Conservation (phyloP, 78 protist species). For the Guillardia theta region DNA sequence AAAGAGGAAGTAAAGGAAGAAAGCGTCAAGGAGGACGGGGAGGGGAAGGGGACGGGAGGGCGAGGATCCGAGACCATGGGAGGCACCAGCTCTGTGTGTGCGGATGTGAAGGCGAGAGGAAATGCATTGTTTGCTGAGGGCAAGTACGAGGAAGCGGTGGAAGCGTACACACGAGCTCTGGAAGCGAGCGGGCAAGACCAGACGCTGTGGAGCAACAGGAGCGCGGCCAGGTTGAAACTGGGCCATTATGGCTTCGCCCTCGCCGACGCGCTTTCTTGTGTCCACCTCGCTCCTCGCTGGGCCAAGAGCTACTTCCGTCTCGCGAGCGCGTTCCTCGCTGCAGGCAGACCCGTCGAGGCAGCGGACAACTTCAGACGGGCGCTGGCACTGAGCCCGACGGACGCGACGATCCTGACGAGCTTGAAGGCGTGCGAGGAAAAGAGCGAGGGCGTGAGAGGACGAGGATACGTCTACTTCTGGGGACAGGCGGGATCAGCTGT, state of each 20-base stretch:
- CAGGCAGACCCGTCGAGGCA: not conserved
- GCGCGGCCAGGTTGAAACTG: not conserved
- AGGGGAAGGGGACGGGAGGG: too few species aligned
- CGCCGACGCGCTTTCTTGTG: not conserved
- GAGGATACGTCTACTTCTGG: not conserved
- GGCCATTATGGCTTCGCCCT: not conserved
- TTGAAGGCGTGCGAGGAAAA: not conserved
- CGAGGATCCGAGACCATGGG: too few species aligned
- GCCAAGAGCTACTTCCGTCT: not conserved
- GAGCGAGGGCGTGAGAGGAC: not conserved
- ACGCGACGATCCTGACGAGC: not conserved
- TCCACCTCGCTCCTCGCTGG: not conserved
- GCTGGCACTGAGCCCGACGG: not conserved
- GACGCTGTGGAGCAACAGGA: not conserved
- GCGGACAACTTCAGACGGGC: not conserved
- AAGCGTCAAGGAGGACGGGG: too few species aligned
- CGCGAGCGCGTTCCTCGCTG: not conserved
- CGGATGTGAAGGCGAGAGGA: not conserved
- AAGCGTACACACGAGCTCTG: not conserved
- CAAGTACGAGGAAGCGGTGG: not conserved
- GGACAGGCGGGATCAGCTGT: not conserved
- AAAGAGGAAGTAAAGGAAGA: too few species aligned
- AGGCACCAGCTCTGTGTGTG: too few species aligned
- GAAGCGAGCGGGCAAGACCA: not conserved
- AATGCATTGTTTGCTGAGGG: not conserved